Conservation (phyloP, 768 basidiomycete genomes). For the Xerocomus potaroensis region DNA sequence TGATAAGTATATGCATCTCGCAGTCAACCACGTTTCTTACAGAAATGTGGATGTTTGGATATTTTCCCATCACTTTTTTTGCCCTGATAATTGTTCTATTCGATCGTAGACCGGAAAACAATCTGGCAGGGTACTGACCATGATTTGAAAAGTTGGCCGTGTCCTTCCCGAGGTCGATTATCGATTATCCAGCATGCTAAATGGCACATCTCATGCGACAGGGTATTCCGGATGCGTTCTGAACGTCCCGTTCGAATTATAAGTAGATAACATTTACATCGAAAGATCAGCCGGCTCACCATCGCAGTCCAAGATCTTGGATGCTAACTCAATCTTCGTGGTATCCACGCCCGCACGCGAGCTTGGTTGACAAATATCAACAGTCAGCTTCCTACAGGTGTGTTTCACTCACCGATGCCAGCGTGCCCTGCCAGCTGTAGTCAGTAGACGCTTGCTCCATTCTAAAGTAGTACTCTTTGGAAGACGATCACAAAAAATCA, state of each 20-base stretch:
- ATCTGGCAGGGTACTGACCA: slow-evolving; percentile 45
- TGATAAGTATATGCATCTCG: neutral
- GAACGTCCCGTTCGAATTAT: neutral
- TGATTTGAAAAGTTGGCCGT: slow-evolving; percentile 66
- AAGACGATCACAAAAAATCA: slow-evolving; percentile 51
- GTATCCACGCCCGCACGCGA: slow-evolving; percentile 55
- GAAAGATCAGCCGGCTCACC: slow-evolving; percentile 38
- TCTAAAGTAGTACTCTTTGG: slow-evolving; percentile 52
- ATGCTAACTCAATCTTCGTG: slow-evolving; percentile 72
- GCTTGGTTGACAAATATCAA: slow-evolving; percentile 29
- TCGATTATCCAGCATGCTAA: slow-evolving; percentile 83
- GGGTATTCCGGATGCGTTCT: slow-evolving; percentile 80
- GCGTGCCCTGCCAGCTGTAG: slow-evolving; percentile 68
- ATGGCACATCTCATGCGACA: slow-evolving; percentile 93
- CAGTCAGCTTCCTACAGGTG: neutral
- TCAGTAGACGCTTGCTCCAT: slow-evolving; percentile 64
- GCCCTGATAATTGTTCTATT: slow-evolving; percentile 42
- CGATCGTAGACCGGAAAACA: neutral
- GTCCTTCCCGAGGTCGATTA: slow-evolving; percentile 61
- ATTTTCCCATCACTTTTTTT: slow-evolving; percentile 57
- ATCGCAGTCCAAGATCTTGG: slow-evolving; percentile 74
- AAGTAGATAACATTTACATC: neutral
- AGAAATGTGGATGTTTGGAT: slow-evolving; percentile 68
- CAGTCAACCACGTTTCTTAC: slow-evolving; percentile 35
- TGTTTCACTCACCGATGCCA: slow-evolving; percentile 48